Conservation (phyloP, 352 stramenopile species). For the Globisporangium iwayamae region DNA sequence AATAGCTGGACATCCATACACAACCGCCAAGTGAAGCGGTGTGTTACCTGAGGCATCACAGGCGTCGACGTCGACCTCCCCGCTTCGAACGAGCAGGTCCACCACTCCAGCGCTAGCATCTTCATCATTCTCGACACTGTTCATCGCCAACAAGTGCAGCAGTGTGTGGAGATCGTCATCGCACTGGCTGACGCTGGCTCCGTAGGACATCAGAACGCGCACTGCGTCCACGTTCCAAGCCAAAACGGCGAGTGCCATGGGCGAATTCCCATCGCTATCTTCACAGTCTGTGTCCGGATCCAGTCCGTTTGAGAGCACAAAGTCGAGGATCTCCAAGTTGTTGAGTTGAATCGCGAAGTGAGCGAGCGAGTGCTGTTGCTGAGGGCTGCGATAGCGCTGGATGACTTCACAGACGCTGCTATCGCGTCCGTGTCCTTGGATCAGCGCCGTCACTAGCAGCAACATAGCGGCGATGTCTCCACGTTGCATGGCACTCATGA, state of each 20-base stretch:
- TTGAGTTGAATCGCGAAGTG: slow-evolving; percentile 23
- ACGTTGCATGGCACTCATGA: not conserved
- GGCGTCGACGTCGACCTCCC: slow-evolving; percentile 18
- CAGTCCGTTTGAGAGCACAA: slow-evolving; percentile 11
- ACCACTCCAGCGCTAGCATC: not conserved
- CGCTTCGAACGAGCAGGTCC: slow-evolving; percentile 4
- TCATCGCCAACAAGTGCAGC: slow-evolving; percentile 7
- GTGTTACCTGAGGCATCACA: slow-evolving; percentile 32
- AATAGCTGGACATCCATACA: slow-evolving; percentile 26
- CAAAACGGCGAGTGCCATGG: slow-evolving; percentile 17
- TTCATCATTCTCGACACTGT: not conserved
- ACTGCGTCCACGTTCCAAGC: slow-evolving; percentile 4
- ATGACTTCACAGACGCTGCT: slow-evolving; percentile 11
- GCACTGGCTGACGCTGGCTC: slow-evolving; percentile 19
- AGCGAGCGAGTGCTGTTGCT: slow-evolving; percentile 25
- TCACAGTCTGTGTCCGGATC: not conserved
- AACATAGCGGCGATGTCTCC: slow-evolving; percentile 1
- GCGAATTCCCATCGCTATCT: slow-evolving; percentile 16
- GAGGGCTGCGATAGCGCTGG: slow-evolving; percentile 16
- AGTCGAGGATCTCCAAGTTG: slow-evolving; percentile 21
- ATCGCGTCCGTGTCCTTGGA: not conserved
- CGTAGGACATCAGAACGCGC: slow-evolving; percentile 25
- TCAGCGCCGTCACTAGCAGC: not conserved
- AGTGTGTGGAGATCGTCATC: slow-evolving; percentile 21
- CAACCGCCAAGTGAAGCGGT: slow-evolving; percentile 33